These are phyloP conservation scores for Pythium utonaiense DNA, from an alignment of 352 stramenopile genomes.

Conservation along the genomic window DNA sequence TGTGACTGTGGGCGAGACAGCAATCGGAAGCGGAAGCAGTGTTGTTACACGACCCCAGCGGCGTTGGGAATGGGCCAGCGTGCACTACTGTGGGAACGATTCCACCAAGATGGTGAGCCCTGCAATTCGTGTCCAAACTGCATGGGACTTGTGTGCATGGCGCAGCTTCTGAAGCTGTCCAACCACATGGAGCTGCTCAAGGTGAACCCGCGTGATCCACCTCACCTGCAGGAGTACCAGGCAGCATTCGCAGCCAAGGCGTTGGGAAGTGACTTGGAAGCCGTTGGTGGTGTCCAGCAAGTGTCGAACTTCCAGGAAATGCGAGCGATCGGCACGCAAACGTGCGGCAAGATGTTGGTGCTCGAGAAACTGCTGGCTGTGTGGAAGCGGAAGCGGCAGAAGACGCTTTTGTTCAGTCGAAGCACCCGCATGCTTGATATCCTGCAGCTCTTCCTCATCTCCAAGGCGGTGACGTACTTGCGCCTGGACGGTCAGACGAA, in stretches of 20 bases:
- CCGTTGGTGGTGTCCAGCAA: slow-evolving; percentile 54
- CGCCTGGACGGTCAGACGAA: slow-evolving; percentile 72
- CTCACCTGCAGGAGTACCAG: slow-evolving; percentile 51
- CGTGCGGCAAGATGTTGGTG: slow-evolving; percentile 83
- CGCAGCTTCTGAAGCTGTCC: slow-evolving; percentile 70
- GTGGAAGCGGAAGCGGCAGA: slow-evolving; percentile 62
- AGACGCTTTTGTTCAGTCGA: slow-evolving; percentile 72
- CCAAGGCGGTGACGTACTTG: slow-evolving; percentile 54
- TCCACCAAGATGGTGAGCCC: slow-evolving; percentile 40
- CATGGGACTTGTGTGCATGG: slow-evolving; percentile 66
- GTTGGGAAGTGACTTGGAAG: slow-evolving; percentile 52
- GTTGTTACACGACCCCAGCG: slow-evolving; percentile 53
- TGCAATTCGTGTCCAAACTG: slow-evolving; percentile 71
- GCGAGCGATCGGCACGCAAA: slow-evolving; percentile 53
- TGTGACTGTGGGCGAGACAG: slow-evolving; percentile 71
- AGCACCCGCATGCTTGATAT: slow-evolving; percentile 83
- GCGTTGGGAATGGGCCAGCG: slow-evolving; percentile 9
- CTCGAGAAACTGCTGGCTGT: slow-evolving; percentile 63
- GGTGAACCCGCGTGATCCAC: slow-evolving; percentile 53
- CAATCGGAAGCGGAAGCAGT: slow-evolving; percentile 49
- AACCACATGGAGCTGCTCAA: slow-evolving; percentile 83
- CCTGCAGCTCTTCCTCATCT: slow-evolving; percentile 71
- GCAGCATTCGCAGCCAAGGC: slow-evolving; percentile 50
- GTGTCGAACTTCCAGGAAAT: slow-evolving; percentile 56
- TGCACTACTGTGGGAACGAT: slow-evolving; percentile 59